A percentile compares a stretch with the other conserved stretches of the same genome.
Evolutionary conservation across 768 basidiomycete species (phyloP).

Genomic region (Kwoniella sp.): DNA sequence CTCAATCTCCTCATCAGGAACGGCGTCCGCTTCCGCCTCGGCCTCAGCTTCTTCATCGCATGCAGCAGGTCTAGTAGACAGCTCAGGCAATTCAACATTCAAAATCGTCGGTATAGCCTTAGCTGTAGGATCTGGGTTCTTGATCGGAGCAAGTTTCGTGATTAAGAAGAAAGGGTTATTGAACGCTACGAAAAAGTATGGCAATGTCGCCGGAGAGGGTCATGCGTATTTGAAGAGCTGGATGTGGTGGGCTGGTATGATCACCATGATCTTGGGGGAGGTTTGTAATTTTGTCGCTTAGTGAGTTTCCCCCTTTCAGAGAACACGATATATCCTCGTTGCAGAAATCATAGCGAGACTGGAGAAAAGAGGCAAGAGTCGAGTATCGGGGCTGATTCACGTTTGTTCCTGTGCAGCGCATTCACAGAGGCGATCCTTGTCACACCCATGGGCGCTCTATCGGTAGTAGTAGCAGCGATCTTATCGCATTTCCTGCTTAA

Average conservation of each 20-base stretch:
- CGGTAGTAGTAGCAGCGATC: slow-evolving; percentile 92
- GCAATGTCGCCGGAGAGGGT: slow-evolving; percentile 69
- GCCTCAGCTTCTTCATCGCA: slow-evolving; percentile 42
- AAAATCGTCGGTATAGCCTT: slow-evolving; percentile 58
- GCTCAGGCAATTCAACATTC: slow-evolving; percentile 47
- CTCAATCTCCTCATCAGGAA: slow-evolving; percentile 6
- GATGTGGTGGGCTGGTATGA: slow-evolving; percentile 96
- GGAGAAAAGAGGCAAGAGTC: no score
- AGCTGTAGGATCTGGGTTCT: slow-evolving; percentile 67
- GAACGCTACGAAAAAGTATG: slow-evolving; percentile 57
- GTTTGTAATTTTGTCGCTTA: slow-evolving; percentile 55
- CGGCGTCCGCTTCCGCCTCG: slow-evolving; percentile 22
- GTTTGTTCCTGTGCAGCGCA: slow-evolving; percentile 66
- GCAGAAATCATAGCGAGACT: no score
- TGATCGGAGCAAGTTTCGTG: slow-evolving; percentile 89
- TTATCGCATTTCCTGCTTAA: slow-evolving; percentile 90
- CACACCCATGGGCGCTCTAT: slow-evolving; percentile 92
- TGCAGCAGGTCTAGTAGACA: slow-evolving; percentile 19
- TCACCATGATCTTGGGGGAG: slow-evolving; percentile 83
- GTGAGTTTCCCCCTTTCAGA: slow-evolving; percentile 34
- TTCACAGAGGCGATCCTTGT: slow-evolving; percentile 92
- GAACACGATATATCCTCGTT: no score
- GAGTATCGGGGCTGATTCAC: neutral
- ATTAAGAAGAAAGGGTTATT: slow-evolving; percentile 96
- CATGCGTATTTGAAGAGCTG: slow-evolving; percentile 89